Percentiles rank a stretch among this genome's conserved stretches.
phyloP scores from a whole-genome alignment of 108 stramenopile species.

The Cyclostephanos invisitatus region DNA sequence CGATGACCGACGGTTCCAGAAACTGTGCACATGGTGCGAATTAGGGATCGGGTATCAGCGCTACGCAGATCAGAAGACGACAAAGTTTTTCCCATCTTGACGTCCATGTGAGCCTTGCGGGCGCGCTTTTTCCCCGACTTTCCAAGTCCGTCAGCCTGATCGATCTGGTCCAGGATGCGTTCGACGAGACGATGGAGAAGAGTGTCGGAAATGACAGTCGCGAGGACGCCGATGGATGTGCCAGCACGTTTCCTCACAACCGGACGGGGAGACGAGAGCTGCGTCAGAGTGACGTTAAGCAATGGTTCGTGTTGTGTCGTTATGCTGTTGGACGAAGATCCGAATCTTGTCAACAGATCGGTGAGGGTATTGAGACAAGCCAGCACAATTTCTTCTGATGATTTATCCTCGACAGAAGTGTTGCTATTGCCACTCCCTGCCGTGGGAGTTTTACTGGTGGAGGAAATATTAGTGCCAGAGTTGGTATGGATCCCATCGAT shows the following conservation, averaged over 20 bases:
- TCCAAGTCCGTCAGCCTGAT: conserved; percentile 44
- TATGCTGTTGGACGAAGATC: conserved; percentile 59
- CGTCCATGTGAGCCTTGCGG: conserved; percentile 32
- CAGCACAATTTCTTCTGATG: conserved; percentile 71
- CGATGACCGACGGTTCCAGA: conserved; percentile 81
- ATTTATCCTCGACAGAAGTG: conserved; percentile 31
- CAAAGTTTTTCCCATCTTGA: conserved; percentile 15
- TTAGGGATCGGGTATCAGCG: conserved; percentile 70
- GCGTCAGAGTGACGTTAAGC: conserved; percentile 68
- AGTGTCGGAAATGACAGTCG: conserved; percentile 76
- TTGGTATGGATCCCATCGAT: conserved; percentile 74
- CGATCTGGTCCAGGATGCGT: conserved; percentile 77
- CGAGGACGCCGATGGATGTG: conserved; percentile 85
- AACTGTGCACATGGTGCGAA: conserved; percentile 92
- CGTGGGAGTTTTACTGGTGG: not conserved
- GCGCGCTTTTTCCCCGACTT: conserved; percentile 47
- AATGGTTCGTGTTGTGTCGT: conserved; percentile 83
- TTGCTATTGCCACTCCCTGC: not conserved
- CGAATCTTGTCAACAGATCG: conserved; percentile 91
- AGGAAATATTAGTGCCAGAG: not conserved
- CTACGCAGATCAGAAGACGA: conserved; percentile 23
- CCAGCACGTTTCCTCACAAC: conserved; percentile 93
- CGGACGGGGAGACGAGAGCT: conserved; percentile 58
- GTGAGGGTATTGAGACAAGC: conserved; percentile 89
- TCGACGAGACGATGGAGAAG: conserved; percentile 81